phyloP scores from a whole-genome alignment of 2,329 filamentous ascomycete species.

The Neodidymelliopsis sp. region DNA sequence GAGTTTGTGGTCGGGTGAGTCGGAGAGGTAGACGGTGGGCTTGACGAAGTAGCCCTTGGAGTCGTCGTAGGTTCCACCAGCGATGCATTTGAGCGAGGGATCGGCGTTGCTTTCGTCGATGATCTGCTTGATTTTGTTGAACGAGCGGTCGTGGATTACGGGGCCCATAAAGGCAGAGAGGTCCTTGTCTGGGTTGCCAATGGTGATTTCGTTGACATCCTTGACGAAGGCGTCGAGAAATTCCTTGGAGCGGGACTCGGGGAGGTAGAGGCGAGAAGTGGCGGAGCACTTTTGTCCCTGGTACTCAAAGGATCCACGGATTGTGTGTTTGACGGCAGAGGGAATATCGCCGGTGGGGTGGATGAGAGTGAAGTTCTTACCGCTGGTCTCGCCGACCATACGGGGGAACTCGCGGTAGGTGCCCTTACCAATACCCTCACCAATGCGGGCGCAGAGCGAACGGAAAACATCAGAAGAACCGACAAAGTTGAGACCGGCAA shows the following conservation, averaged over 20 bases:
- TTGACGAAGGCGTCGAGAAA: slow-evolving; percentile 70
- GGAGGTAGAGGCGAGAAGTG: slow-evolving; percentile 78
- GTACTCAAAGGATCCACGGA: slow-evolving; percentile 86
- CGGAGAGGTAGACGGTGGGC: slow-evolving; percentile 79
- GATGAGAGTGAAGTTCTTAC: slow-evolving; percentile 89
- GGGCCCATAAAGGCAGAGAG: slow-evolving; percentile 82
- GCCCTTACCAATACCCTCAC: slow-evolving; percentile 77
- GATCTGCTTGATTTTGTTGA: slow-evolving; percentile 76
- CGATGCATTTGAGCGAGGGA: slow-evolving; percentile 71
- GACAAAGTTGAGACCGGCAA: slow-evolving; percentile 91
- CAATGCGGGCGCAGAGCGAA: slow-evolving; percentile 83
- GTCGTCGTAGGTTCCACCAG: slow-evolving; percentile 77
- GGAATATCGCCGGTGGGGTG: slow-evolving; percentile 77
- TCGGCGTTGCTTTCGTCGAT: slow-evolving; percentile 81
- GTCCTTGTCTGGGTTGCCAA: slow-evolving; percentile 70
- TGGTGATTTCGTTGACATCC: slow-evolving; percentile 72
- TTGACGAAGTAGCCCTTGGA: slow-evolving; percentile 81
- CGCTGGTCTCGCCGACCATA: slow-evolving; percentile 87
- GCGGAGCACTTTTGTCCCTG: slow-evolving; percentile 91
- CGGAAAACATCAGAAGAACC: slow-evolving; percentile 91
- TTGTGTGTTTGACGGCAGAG: slow-evolving; percentile 80
- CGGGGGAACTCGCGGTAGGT: slow-evolving; percentile 84
- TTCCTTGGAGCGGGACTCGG: slow-evolving; percentile 73
- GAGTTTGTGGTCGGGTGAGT: slow-evolving; percentile 74
- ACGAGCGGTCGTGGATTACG: slow-evolving; percentile 80